phyloP scores from a whole-genome alignment of 2,329 filamentous ascomycete genomes.

The Penicillium olsonii region DNA sequence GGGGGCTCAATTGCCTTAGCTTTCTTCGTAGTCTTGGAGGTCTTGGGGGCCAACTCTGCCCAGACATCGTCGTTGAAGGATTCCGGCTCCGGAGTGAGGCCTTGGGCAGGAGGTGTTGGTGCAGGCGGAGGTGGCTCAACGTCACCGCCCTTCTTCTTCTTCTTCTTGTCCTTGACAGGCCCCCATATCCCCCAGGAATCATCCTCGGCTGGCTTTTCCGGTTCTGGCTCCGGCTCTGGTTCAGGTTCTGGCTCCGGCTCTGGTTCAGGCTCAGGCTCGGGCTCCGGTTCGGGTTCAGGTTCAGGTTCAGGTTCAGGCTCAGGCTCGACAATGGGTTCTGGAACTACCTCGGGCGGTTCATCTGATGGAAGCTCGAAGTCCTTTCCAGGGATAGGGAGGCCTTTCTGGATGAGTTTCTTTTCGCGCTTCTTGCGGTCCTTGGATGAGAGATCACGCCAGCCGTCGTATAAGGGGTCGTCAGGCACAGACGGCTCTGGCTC shows the following conservation, averaged over 20 bases:
- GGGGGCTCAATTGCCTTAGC: constrained; percentile 20
- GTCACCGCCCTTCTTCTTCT: constrained; percentile 49
- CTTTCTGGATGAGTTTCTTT: constrained; percentile 29
- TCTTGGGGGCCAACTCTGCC: constrained; percentile 40
- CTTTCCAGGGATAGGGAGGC: constrained; percentile 32
- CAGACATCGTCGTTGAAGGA: constrained; percentile 37
- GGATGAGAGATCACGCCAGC: constrained; percentile 36
- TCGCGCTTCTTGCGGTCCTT: constrained; percentile 51
- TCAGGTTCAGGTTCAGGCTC: constrained; percentile 27
- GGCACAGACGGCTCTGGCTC: constrained; percentile 28
- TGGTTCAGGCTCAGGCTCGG: constrained; percentile 31
- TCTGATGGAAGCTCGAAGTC: constrained; percentile 29
- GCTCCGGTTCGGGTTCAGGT: constrained; percentile 28
- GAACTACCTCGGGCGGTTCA: constrained; percentile 21
- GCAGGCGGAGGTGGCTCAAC: constrained; percentile 49
- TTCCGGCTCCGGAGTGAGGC: constrained; percentile 42
- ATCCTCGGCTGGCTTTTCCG: constrained; percentile 22
- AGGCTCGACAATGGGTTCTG: constrained; percentile 20
- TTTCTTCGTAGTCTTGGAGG: constrained; percentile 39
- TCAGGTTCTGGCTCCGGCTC: constrained; percentile 30
- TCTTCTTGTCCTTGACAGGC: constrained; percentile 49
- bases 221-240: constrained; percentile 6
- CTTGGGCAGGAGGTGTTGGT: constrained; percentile 50
- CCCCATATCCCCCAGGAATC: constrained; percentile 40
- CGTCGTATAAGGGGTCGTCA: constrained; percentile 40